These are phyloP conservation scores for Geosmithia morbida DNA, from an alignment of 2,329 filamentous ascomycete genomes.

Conservation along the genomic window DNA sequence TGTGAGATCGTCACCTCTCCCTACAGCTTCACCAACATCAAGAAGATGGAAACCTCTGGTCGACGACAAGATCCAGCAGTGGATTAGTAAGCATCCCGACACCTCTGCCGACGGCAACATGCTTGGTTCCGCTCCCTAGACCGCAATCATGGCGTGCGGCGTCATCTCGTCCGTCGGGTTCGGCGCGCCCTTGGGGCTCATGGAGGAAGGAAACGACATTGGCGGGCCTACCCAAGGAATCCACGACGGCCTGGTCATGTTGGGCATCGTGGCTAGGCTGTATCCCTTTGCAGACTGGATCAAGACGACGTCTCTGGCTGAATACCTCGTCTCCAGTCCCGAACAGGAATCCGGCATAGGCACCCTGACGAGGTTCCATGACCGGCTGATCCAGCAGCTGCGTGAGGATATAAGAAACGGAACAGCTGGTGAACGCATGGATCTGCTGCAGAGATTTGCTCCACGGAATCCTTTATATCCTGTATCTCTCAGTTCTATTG, in stretches of 20 bases:
- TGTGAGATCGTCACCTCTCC: slow-evolving; percentile 39
- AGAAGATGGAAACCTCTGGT: slow-evolving; percentile 45
- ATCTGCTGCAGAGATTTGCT: slow-evolving; percentile 33
- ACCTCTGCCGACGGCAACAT: slow-evolving; percentile 28
- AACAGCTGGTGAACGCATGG: slow-evolving; percentile 21
- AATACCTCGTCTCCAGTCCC: slow-evolving; percentile 34
- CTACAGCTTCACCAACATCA: slow-evolving; percentile 41
- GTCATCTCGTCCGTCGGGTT: slow-evolving; percentile 42
- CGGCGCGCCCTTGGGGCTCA: slow-evolving; percentile 39
- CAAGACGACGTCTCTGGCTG: slow-evolving; percentile 34
- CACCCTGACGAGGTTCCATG: slow-evolving; percentile 41
- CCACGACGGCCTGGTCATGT: slow-evolving; percentile 33
- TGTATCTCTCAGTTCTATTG: no score
- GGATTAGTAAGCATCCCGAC: slow-evolving; percentile 30
- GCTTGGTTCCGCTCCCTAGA: slow-evolving; percentile 42
- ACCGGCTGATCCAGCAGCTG: slow-evolving; percentile 33
- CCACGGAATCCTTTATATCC: no score
- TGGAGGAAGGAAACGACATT: slow-evolving; percentile 34
- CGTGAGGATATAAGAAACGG: slow-evolving; percentile 29
- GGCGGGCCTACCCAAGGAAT: slow-evolving; percentile 38
- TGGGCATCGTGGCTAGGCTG: slow-evolving; percentile 34
- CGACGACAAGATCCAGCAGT: slow-evolving; percentile 32
- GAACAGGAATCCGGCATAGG: slow-evolving; percentile 39
- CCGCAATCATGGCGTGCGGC: slow-evolving; percentile 41
- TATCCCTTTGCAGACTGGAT: slow-evolving; percentile 40